Conservation (phyloP, 768 basidiomycete genomes). For the Suillus decipiens region DNA sequence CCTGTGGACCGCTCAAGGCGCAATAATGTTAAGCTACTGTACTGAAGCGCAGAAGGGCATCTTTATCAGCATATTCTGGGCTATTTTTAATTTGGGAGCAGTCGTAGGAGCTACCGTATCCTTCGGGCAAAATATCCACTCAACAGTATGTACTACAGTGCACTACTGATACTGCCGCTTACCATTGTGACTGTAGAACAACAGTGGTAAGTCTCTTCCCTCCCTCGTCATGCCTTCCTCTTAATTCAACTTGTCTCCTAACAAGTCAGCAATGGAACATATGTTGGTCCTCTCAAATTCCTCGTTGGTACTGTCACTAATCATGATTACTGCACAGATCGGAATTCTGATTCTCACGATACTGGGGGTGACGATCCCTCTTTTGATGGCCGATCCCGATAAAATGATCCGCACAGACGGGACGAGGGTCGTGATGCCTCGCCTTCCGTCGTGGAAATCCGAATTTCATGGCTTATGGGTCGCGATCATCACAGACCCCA, state of each 20-base stretch:
- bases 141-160: slow-evolving; percentile 43
- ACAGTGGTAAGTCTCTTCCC: slow-evolving; percentile 24
- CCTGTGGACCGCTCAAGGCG: slow-evolving; percentile 79
- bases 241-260: background rate
- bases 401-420: slow-evolving; percentile 77
- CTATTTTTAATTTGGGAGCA: slow-evolving; percentile 78
- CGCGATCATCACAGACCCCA: slow-evolving; percentile 65
- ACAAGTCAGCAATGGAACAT: slow-evolving; percentile 68
- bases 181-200: slow-evolving; percentile 17
- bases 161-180: background rate
- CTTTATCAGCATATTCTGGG: slow-evolving; percentile 79
- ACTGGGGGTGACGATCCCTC: slow-evolving; percentile 63
- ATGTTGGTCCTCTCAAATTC: slow-evolving; percentile 45
- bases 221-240: background rate
- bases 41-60: slow-evolving; percentile 73
- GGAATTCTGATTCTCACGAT: slow-evolving; percentile 67
- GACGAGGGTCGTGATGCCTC: slow-evolving; percentile 58
- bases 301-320: slow-evolving; percentile 47
- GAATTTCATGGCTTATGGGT: slow-evolving; percentile 72
- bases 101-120: slow-evolving; percentile 77
- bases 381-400: slow-evolving; percentile 69
- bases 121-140: slow-evolving; percentile 67
- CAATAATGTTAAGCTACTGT: slow-evolving; percentile 78
- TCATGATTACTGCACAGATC: slow-evolving; percentile 10
- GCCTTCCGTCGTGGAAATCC: slow-evolving; percentile 72